These are phyloP conservation scores for Pluteus cervinus DNA, from an alignment of 768 basidiomycete species.

Conservation along the genomic window DNA sequence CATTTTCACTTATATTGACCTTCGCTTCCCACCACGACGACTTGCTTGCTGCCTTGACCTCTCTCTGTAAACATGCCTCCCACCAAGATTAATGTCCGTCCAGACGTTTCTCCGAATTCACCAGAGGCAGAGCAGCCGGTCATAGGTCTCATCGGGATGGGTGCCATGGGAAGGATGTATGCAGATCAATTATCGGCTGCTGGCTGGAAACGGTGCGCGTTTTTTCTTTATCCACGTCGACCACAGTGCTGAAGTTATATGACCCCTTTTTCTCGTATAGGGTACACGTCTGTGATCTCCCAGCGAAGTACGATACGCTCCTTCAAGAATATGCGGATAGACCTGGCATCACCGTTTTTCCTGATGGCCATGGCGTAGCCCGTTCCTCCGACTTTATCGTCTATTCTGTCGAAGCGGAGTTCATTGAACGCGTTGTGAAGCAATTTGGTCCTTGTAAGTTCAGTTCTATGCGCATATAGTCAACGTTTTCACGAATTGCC, in stretches of 20 bases:
- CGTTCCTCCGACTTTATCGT: slow-evolving; percentile 89
- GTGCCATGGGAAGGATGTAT: slow-evolving; percentile 96
- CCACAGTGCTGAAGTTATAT: slow-evolving; percentile 1
- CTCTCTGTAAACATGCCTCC: no score
- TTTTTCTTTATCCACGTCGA: slow-evolving; percentile 3
- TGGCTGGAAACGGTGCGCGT: slow-evolving; percentile 78
- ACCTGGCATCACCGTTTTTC: slow-evolving; percentile 59
- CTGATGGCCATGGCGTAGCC: slow-evolving; percentile 85
- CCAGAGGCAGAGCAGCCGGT: slow-evolving; percentile 49
- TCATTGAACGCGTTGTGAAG: slow-evolving; percentile 74
- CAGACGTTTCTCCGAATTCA: slow-evolving; percentile 26
- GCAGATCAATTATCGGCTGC: slow-evolving; percentile 68
- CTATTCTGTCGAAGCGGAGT: slow-evolving; percentile 93
- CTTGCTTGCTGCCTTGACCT: no score
- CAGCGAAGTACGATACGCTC: slow-evolving; percentile 64
- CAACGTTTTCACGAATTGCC: slow-evolving; percentile 6
- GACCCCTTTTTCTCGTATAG: slow-evolving; percentile 30
- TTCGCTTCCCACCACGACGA: no score
- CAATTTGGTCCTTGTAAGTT: slow-evolving; percentile 88
- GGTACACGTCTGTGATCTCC: slow-evolving; percentile 86
- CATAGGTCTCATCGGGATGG: slow-evolving; percentile 95
- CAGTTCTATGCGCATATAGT: neutral
- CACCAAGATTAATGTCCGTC: slow-evolving; percentile 22
- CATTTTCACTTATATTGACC: no score
- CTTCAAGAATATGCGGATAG: slow-evolving; percentile 49